Conservation (phyloP, 768 basidiomycete species). For the Leucocoprinus leucothites region DNA sequence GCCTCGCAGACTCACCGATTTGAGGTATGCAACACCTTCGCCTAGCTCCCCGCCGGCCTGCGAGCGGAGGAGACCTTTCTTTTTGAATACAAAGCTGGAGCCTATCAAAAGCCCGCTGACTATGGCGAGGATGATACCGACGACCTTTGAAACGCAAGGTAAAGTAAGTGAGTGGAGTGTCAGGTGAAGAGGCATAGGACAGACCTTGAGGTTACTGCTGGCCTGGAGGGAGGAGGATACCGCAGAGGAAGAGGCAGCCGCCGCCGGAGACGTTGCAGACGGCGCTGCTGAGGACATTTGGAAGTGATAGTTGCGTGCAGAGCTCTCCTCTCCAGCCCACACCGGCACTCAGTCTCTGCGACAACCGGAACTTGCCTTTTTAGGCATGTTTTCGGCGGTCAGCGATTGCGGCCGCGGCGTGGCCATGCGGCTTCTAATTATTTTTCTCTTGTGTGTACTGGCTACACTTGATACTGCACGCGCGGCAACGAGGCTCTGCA, state of each 20-base stretch:
- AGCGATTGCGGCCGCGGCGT: too few species aligned
- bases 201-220: constrained; percentile 51
- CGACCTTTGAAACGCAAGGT: constrained; percentile 39
- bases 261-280: constrained; percentile 29
- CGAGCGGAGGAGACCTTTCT: constrained; percentile 82
- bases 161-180: neutral
- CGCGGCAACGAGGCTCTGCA: too few species aligned
- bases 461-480: too few species aligned
- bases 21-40: constrained; percentile 92
- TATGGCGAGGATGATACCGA: constrained; percentile 76
- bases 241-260: constrained; percentile 40
- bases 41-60: constrained; percentile 78
- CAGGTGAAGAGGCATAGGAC: neutral
- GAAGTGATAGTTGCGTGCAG: neutral
- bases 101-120: constrained; percentile 87
- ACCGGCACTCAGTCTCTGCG: too few species aligned
- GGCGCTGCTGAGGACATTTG: constrained; percentile 25
- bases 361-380: too few species aligned
- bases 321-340: too few species aligned
- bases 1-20: constrained; percentile 69
- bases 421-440: too few species aligned
- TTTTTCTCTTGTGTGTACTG: too few species aligned
- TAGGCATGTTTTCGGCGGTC: too few species aligned
- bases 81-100: constrained; percentile 94
- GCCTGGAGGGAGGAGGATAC: constrained; percentile 31